Evolutionary conservation across 176 grass and related monocot species (phyloP), one percentile per base, ranked within the genome.

Genomic region (Avena insularis): DNA sequence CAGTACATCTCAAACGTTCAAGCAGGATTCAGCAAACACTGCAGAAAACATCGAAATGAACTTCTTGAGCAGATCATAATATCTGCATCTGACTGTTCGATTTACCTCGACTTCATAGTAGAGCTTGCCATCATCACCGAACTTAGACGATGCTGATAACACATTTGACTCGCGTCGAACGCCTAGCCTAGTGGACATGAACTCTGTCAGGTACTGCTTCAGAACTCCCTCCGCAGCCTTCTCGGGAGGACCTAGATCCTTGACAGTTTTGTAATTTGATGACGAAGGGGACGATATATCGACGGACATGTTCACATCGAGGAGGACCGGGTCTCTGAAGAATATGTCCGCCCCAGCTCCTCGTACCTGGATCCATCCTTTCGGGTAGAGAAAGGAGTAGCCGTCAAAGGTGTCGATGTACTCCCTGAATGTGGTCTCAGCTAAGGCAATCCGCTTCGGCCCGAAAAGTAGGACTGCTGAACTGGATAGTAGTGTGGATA

Each of bases 81-180:
- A 53, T 46, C 25, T 77, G 6, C n/a, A 80, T 40, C 8, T 16
- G 12, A 23, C 59, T 56, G 12, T 62, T 59, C 12, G 0, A 4
- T 70, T 92, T 79, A 96, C 94, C 94, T 97, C 94, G 33, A 99
- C 97, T 89, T 99, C 89, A 19, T 99, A 96, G 86, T 96, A 96
- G 65, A 96, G 85, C 86, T 47, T 91, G 54, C 94, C 97, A 70
- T 99, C 94, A 17, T 93, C 90, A 47, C 90, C 87, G 8, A 93
- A 78, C 74, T 90, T 96, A 9, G 94, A 89, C 1, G 70, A 87
- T 1, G 94, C 91, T 11, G 97, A 92, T 59, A 94, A 45, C 55
- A 99, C 87, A 73, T 92, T 94, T 3, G 97, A 98, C 75, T 96
- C 91, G 0, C 94, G 90, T 15, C 73, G 90, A 61, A 96, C 89